Evolutionary conservation across 805 yeast species (phyloP), one percentile per base, ranked within the genome.

Genomic region (Wickerhamomyces ciferrii): DNA sequence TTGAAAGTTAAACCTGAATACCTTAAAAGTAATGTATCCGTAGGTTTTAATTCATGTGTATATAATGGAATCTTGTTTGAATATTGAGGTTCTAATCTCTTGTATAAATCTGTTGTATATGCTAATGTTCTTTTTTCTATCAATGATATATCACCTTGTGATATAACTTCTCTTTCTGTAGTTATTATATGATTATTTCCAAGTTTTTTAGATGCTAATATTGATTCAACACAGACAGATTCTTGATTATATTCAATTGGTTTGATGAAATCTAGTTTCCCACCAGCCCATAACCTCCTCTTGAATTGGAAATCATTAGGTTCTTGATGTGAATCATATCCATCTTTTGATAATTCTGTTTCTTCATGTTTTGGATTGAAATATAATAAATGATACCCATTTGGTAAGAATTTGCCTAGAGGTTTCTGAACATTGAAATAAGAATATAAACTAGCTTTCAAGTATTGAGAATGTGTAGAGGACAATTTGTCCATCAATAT

Each of bases 251-350:
- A 67, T 18, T 25, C 43, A 11, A 77, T 47, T 2, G 68, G 62
- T 24, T 67, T 57, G 1, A 60, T 50, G 51, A 74, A 77, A 21
- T 64, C 60, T 31, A 90, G 66, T 20, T 71, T 63, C 2, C 97
- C 97, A 29, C 83, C 78, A 0, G 76, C 81, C 97, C 97, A 90
- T 78, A 91, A 74, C 21, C 97, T 69, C 49, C 92, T 65, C 29
- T 62, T 66, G 55, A 75, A 84, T 54, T 21, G 42, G 32, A 43
- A 48, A 41, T 53, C 58, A 3, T 20, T 25, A 1, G 54, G 56
- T 17, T 52, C 53, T 58, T 86, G 94, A 53, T 84, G 79, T 41
- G 81, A 72, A 52, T 86, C 95, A 63, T 88, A 90, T 1, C 97
- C 96, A 62, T 90, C 97, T 2, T 53, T 42, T 2, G 84, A 82